A percentile compares a stretch with the other conserved stretches of the same genome.
Evolutionary conservation across 2,329 filamentous ascomycete genomes (phyloP).

Genomic region (Penicillium expansum): DNA sequence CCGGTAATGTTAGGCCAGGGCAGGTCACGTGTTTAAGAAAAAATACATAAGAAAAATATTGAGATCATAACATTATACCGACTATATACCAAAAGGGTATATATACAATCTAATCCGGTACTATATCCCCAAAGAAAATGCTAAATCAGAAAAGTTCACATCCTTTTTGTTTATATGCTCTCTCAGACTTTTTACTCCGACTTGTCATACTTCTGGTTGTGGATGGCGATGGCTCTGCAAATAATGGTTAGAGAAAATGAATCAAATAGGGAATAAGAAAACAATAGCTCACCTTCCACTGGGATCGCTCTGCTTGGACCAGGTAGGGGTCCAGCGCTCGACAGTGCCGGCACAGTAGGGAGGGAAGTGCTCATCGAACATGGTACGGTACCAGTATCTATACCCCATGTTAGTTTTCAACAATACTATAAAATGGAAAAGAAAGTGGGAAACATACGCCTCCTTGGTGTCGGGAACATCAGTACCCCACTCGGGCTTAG

Average conservation of each 20-base stretch:
- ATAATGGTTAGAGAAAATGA: constrained; percentile 16
- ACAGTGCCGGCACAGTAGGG: constrained; percentile 87
- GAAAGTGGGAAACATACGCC: constrained; percentile 58
- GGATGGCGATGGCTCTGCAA: constrained; percentile 69
- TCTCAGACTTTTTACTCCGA: constrained; percentile 33
- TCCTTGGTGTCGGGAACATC: constrained; percentile 97
- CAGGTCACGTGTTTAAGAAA: neutral
- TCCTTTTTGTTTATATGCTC: constrained; percentile 15
- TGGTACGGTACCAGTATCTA: constrained; percentile 92
- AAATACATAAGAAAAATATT: neutral
- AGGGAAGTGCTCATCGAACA: constrained; percentile 99
- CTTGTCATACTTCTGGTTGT: constrained; percentile 69
- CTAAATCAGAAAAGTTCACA: constrained; percentile 18
- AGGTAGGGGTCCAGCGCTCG: constrained; percentile 94
- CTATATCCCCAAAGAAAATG: constrained; percentile 19
- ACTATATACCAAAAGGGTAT: constrained; percentile 13
- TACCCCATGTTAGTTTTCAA: constrained; percentile 16
- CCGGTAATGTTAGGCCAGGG: constrained; percentile 14
- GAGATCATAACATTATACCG: constrained; percentile 9
- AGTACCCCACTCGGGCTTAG: constrained; percentile 89
- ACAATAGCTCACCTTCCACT: constrained; percentile 69
- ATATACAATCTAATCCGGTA: constrained; percentile 28
- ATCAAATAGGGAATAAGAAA: neutral
- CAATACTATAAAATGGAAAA: neutral
- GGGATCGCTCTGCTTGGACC: constrained; percentile 94